Conservation (phyloP, 2,329 filamentous ascomycete species). For the Plenodomus biglobosus region DNA sequence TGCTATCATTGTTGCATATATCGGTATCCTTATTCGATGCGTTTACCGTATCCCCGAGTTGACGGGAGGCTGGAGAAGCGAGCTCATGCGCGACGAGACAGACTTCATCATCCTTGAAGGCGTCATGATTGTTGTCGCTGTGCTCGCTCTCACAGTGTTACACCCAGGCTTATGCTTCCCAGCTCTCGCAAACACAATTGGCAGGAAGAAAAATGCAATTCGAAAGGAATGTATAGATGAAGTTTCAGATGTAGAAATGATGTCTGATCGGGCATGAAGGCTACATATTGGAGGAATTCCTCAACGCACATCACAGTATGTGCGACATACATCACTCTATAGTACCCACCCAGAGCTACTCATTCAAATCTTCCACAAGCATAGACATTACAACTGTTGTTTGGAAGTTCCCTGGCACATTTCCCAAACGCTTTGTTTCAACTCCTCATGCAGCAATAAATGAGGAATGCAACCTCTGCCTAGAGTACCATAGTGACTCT, state of each 20-base stretch:
- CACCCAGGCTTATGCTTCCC: slow-evolving; percentile 51
- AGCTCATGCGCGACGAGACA: slow-evolving; percentile 52
- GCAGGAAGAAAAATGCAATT: slow-evolving; percentile 9
- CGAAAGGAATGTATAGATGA: slow-evolving; percentile 22
- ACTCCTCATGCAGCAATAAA: no score
- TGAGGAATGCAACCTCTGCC: no score
- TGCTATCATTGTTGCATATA: slow-evolving; percentile 45
- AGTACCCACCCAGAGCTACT: no score
- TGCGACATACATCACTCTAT: no score
- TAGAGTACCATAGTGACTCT: no score
- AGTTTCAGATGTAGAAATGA: slow-evolving; percentile 21
- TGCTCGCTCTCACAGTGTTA: slow-evolving; percentile 49
- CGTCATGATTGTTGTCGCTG: slow-evolving; percentile 55
- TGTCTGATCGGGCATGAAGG: slow-evolving; percentile 2
- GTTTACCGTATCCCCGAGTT: slow-evolving; percentile 55
- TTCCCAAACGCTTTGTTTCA: no score
- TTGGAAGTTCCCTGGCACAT: no score
- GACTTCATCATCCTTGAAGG: slow-evolving; percentile 57
- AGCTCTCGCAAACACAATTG: slow-evolving; percentile 28
- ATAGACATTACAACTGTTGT: no score
- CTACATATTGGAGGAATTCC: neutral
- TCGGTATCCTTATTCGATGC: slow-evolving; percentile 52
- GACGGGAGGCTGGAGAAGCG: slow-evolving; percentile 49
- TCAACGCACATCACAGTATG: no score
- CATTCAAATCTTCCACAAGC: no score